These are phyloP conservation scores for Entomortierella lignicola DNA, from an alignment of 192 early-diverging fungal species.

Conservation along the genomic window DNA sequence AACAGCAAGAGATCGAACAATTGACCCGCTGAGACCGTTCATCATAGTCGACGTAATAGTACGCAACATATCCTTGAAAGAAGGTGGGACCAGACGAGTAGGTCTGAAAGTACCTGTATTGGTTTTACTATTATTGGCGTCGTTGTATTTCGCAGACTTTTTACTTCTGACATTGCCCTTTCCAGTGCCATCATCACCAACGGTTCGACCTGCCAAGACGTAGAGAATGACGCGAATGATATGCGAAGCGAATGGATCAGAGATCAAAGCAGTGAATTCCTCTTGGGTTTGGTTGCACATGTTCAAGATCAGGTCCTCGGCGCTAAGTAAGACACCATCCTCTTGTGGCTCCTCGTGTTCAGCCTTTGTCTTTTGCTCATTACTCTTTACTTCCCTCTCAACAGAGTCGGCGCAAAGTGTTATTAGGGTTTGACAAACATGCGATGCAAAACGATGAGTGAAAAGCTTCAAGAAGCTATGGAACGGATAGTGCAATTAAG, in stretches of 20 bases:
- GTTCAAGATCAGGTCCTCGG: slow-evolving; percentile 70
- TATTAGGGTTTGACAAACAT: slow-evolving; percentile 87
- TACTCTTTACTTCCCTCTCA: slow-evolving; percentile 75
- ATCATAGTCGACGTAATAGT: slow-evolving; percentile 64
- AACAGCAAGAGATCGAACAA: slow-evolving; percentile 67
- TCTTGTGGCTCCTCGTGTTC: slow-evolving; percentile 36
- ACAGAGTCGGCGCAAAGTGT: slow-evolving; percentile 76
- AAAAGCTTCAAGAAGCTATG: slow-evolving; percentile 71
- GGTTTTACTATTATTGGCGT: slow-evolving; percentile 62
- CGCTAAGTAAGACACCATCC: slow-evolving; percentile 71
- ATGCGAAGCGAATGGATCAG: slow-evolving; percentile 81
- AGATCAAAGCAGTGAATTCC: slow-evolving; percentile 69
- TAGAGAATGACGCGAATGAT: slow-evolving; percentile 77
- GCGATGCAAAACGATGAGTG: slow-evolving; percentile 87
- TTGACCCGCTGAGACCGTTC: slow-evolving; percentile 59
- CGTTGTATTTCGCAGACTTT: slow-evolving; percentile 73
- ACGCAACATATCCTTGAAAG: slow-evolving; percentile 70
- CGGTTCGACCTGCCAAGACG: slow-evolving; percentile 72
- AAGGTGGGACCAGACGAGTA: slow-evolving; percentile 67
- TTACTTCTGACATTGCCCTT: slow-evolving; percentile 75
- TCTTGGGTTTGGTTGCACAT: slow-evolving; percentile 66
- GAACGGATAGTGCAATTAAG: not conserved
- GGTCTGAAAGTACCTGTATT: slow-evolving; percentile 38
- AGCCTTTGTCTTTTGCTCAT: slow-evolving; percentile 42
- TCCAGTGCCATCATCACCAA: slow-evolving; percentile 62